These are phyloP conservation scores for Pedinophyceae sp. DNA, from an alignment of 139 green algal species.

Conservation along the genomic window DNA sequence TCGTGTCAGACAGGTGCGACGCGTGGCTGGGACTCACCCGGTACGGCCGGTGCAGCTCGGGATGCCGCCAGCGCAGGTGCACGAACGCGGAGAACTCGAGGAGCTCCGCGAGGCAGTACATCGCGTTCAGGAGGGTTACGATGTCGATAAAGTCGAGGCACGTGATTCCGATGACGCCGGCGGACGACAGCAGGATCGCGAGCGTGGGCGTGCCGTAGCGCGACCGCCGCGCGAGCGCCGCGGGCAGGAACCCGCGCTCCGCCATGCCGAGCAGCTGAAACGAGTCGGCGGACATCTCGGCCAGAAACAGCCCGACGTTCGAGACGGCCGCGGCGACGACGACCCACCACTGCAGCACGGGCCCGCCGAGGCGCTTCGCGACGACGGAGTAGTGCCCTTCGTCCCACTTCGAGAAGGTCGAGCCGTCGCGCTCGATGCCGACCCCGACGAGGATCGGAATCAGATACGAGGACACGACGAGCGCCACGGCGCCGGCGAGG, in stretches of 20 bases:
- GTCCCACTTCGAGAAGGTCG: no score
- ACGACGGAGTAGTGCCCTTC: conserved; percentile 71
- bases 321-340: conserved; percentile 62
- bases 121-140: conserved; percentile 81
- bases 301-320: conserved; percentile 83
- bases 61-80: conserved; percentile 31
- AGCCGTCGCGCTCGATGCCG: conserved; percentile 51
- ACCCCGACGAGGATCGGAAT: conserved; percentile 61
- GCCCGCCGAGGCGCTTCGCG: conserved; percentile 9
- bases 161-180: conserved; percentile 57
- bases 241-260: conserved; percentile 82
- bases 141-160: conserved; percentile 59
- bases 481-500: conserved; percentile 44
- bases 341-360: conserved; percentile 63
- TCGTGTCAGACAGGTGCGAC: no score
- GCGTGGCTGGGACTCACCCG: no score
- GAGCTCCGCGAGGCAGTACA: conserved; percentile 89
- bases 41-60: neutral
- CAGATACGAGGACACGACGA: conserved; percentile 59
- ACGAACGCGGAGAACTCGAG: conserved; percentile 93
- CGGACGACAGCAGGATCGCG: conserved; percentile 59
- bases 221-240: conserved; percentile 32
- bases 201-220: conserved; percentile 69
- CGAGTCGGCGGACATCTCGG: conserved; percentile 84
- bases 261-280: conserved; percentile 91